Conservation (phyloP, 176 grass and related monocot species). For the Neostapfia colusana region DNA sequence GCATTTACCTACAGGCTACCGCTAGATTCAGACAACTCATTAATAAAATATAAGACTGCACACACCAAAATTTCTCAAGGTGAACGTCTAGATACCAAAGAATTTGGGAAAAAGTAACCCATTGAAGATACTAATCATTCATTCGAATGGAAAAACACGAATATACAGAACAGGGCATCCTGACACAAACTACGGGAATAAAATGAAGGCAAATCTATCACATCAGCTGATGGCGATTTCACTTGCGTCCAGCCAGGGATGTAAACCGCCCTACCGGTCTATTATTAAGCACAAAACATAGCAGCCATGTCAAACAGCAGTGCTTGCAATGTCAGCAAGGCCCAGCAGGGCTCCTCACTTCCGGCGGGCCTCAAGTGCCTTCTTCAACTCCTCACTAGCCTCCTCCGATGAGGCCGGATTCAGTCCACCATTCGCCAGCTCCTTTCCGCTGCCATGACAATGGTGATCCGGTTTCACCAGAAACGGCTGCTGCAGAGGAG, state of each 20-base stretch:
- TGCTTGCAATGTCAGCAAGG: conserved; percentile 30
- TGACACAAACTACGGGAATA: conserved; percentile 3
- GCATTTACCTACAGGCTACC: background rate
- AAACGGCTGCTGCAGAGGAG: conserved; percentile 9
- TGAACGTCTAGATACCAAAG: background rate
- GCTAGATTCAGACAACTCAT: background rate
- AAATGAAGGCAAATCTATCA: conserved; percentile 22
- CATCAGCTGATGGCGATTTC: conserved; percentile 32
- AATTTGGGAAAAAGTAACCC: too few species aligned
- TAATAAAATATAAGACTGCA: background rate
- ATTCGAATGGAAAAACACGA: background rate
- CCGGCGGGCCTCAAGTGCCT: conserved; percentile 50
- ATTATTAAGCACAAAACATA: conserved; percentile 41
- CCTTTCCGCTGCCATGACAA: conserved; percentile 38
- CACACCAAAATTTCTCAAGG: background rate
- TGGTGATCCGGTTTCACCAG: conserved; percentile 38
- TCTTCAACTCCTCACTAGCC: conserved; percentile 58
- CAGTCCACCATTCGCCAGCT: conserved; percentile 5
- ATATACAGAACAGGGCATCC: conserved; percentile 32
- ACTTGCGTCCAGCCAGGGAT: conserved; percentile 25
- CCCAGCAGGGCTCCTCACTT: conserved; percentile 27
- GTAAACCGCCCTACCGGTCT: conserved; percentile 29
- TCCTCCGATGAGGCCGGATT: conserved; percentile 37
- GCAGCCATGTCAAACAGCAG: conserved; percentile 12
- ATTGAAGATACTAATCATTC: too few species aligned